phyloP scores from a whole-genome alignment of 306 rosid genomes.

The Alnus glutinosa region DNA sequence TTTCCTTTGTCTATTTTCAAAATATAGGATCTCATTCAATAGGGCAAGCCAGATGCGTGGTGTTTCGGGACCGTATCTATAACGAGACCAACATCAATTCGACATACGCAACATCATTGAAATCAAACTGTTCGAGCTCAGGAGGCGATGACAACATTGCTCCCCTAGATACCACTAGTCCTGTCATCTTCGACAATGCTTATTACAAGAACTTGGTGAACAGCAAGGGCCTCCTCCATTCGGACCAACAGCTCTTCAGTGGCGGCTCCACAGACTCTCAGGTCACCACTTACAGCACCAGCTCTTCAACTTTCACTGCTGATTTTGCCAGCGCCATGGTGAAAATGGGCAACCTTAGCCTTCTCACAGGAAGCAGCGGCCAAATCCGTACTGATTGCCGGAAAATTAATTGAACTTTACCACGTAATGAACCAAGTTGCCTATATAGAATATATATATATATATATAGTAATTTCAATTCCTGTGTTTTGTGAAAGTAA shows the following conservation, averaged over 20 bases:
- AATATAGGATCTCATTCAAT: conserved; percentile 65
- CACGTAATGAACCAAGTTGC: neutral
- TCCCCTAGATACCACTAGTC: conserved; percentile 53
- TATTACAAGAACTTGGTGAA: conserved; percentile 37
- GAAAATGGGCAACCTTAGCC: conserved; percentile 64
- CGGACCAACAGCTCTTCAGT: conserved; percentile 44
- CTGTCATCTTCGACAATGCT: conserved; percentile 57
- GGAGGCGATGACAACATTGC: conserved; percentile 54
- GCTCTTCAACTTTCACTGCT: conserved; percentile 31
- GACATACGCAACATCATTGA: conserved; percentile 48
- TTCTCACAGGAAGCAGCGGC: conserved; percentile 56
- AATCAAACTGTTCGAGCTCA: conserved; percentile 49
- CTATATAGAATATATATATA: neutral
- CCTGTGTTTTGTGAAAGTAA: neutral
- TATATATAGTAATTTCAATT: neutral
- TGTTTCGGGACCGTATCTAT: conserved; percentile 52
- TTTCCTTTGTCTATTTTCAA: no score
- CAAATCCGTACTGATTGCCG: conserved; percentile 59
- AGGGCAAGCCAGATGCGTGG: conserved; percentile 64
- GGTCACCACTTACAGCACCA: conserved; percentile 31
- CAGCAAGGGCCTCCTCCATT: conserved; percentile 40
- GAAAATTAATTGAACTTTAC: conserved; percentile 36
- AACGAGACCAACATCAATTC: conserved; percentile 58
- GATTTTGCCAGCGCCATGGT: conserved; percentile 71
- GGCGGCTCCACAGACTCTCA: conserved; percentile 43